A percentile compares a stretch with the other conserved stretches of the same genome.
Conservation (phyloP, 768 basidiomycete species). For the Naematelia encephala region DNA sequence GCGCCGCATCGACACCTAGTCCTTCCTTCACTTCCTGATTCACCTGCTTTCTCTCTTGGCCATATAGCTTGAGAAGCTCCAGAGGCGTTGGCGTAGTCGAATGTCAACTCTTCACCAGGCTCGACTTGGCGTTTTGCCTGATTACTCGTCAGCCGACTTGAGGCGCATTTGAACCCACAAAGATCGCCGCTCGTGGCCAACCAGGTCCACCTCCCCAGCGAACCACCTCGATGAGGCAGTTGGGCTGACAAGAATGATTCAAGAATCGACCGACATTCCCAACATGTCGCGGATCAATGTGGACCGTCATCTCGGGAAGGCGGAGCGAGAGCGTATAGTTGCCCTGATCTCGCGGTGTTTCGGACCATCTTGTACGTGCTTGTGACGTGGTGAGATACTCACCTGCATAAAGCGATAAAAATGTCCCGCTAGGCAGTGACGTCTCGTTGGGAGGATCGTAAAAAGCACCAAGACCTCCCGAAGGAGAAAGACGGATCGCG, state of each 20-base stretch:
- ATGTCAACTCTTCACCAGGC: conserved; percentile 47
- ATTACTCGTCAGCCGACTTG: conserved; percentile 3
- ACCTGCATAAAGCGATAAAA: conserved; percentile 49
- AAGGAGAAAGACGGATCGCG: not conserved
- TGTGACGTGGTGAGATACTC: conserved; percentile 42
- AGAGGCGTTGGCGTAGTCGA: conserved; percentile 48
- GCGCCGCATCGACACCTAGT: conserved; percentile 24
- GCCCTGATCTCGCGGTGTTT: conserved; percentile 20
- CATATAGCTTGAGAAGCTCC: conserved; percentile 13
- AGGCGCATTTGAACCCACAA: conserved; percentile 38
- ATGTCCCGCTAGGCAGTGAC: conserved; percentile 29
- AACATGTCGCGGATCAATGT: conserved; percentile 43
- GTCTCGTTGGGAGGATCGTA: conserved; percentile 12
- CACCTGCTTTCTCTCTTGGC: not conserved
- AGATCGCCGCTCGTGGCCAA: conserved; percentile 47
- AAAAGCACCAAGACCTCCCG: conserved; percentile 43
- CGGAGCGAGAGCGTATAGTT: conserved; percentile 48
- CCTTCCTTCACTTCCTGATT: not conserved
- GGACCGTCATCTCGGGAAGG: conserved; percentile 24
- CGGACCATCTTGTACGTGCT: conserved; percentile 31
- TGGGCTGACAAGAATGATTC: conserved; percentile 50
- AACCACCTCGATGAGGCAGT: conserved; percentile 45
- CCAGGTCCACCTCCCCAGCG: conserved; percentile 35
- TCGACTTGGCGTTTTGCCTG: conserved; percentile 37
- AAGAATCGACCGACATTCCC: conserved; percentile 49